Evolutionary conservation across 805 yeast species (phyloP).

Genomic region (Suhomyces xylopsoci): DNA sequence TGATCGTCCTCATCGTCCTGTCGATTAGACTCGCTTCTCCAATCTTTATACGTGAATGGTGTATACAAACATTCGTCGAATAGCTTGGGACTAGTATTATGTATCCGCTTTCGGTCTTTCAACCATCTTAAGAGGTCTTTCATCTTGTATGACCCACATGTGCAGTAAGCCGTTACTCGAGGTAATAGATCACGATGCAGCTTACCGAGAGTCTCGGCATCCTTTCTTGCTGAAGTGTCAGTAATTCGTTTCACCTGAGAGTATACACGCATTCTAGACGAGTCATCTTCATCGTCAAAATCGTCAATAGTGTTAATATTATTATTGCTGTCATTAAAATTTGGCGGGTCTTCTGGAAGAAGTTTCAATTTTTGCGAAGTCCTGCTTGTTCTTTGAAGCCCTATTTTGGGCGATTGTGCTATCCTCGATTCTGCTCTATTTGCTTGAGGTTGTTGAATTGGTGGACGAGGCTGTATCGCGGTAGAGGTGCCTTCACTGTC

Average conservation of each 20-base stretch:
- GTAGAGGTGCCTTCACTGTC: not conserved
- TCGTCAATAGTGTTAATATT: conserved; percentile 13
- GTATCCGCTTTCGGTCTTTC: conserved; percentile 67
- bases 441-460: conserved; percentile 14
- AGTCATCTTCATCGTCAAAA: conserved; percentile 25
- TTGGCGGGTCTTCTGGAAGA: conserved; percentile 56
- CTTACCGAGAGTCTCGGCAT: conserved; percentile 91
- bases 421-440: conserved; percentile 25
- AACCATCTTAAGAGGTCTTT: conserved; percentile 83
- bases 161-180: conserved; percentile 93
- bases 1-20: conserved; percentile 15
- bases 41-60: conserved; percentile 79
- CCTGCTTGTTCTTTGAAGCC: conserved; percentile 72
- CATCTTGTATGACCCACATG: conserved; percentile 90
- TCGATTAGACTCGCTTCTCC: conserved; percentile 50
- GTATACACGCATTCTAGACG: conserved; percentile 51
- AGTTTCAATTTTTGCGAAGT: conserved; percentile 71
- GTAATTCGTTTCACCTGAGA: conserved; percentile 82
- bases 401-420: conserved; percentile 47
- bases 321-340: conserved; percentile 18
- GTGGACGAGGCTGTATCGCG: conserved; percentile 1
- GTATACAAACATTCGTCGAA: conserved; percentile 95
- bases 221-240: conserved; percentile 85
- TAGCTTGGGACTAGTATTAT: conserved; percentile 77
- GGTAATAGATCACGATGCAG: conserved; percentile 81